Evolutionary conservation across 2,329 filamentous ascomycete genomes (phyloP).

Genomic region (Neofusicoccum laricinum): DNA sequence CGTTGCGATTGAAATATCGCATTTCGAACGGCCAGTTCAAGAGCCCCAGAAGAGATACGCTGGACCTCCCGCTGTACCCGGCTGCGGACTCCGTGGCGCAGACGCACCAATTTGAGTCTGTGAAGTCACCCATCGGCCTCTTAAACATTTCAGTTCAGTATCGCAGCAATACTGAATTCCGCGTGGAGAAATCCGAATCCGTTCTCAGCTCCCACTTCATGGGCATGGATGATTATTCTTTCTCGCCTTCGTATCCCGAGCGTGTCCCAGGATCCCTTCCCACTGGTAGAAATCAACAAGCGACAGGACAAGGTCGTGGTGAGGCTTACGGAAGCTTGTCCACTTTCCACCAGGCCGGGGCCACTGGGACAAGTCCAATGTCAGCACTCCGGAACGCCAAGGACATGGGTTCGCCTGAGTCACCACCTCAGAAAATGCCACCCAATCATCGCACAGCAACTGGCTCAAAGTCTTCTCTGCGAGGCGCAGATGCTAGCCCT

Average conservation of each 20-base stretch:
- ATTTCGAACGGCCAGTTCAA: slow-evolving; percentile 61
- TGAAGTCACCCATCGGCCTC: slow-evolving; percentile 82
- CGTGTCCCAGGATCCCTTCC: slow-evolving; percentile 73
- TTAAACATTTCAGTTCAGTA: slow-evolving; percentile 81
- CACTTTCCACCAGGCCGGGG: slow-evolving; percentile 77
- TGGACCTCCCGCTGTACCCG: slow-evolving; percentile 69
- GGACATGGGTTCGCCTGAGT: slow-evolving; percentile 49
- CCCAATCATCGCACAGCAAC: slow-evolving; percentile 45
- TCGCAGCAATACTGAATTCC: slow-evolving; percentile 84
- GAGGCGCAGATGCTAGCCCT: slow-evolving; percentile 49
- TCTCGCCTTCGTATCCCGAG: slow-evolving; percentile 71
- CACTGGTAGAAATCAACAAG: slow-evolving; percentile 50
- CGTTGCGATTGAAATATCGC: slow-evolving; percentile 75
- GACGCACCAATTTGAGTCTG: slow-evolving; percentile 75
- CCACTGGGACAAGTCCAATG: slow-evolving; percentile 78
- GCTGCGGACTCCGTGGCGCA: slow-evolving; percentile 55
- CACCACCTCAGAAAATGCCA: slow-evolving; percentile 50
- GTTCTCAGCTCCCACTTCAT: slow-evolving; percentile 90
- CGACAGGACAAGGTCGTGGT: slow-evolving; percentile 58
- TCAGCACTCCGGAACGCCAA: slow-evolving; percentile 74
- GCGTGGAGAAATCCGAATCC: slow-evolving; percentile 86
- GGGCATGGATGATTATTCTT: slow-evolving; percentile 84
- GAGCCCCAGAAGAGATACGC: slow-evolving; percentile 60
- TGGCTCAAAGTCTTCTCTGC: slow-evolving; percentile 49
- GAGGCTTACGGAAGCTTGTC: slow-evolving; percentile 88